Base-by-base conservation (phyloP, 2,329 filamentous ascomycete species). In the Rachicladosporium sp. region DNA sequence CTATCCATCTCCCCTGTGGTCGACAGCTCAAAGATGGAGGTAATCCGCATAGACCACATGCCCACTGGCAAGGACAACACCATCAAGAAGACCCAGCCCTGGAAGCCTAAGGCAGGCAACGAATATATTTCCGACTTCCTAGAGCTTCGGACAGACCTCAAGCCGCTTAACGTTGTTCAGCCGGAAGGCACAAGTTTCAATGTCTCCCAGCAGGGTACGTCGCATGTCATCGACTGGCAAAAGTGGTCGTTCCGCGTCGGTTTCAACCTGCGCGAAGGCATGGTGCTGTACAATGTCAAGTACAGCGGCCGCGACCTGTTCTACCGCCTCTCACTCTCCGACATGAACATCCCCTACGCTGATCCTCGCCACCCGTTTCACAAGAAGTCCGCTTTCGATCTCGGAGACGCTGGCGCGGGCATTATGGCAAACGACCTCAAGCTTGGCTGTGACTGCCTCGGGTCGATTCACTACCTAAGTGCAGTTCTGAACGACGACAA, bases 141-240 rank as follows among this genome's bases (percentile, higher is more conserved):
- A 11, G 59, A 62, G 10, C 48, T 58, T 3, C 53, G 66, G 13
- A 58, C 60, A 40, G 65, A 67, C 41, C 52, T 68, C 19, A 85
- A 83, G 60, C 80, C 82, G 2, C 71, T 87, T 52, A 74, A 84
- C 48, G 76, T 89, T 34, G 68, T 75, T 1, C 83, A 89, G 46
- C 76, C 76, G 0, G 74, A 82, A 23, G 80, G 80, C 0, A 70
- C 79, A 0, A 80, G 75, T 1, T 85, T 86, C 58, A 65, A 60
- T 0, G 66, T 82, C 7, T 62, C 55, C 2, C 57, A 66, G 19
- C 59, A 66, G 21, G 64, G 60, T n/a, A 66, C 12, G 54, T 82
- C 30, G 63, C 69, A 43, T 79, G 47, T 63, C 8, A 57, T 68
- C 8, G 59, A 66, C 32, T 68, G 79, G 79, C 78, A 82, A 56